Conservation (phyloP, 1,284 basidiomycete species). For the Cryptococcus sp. region DNA sequence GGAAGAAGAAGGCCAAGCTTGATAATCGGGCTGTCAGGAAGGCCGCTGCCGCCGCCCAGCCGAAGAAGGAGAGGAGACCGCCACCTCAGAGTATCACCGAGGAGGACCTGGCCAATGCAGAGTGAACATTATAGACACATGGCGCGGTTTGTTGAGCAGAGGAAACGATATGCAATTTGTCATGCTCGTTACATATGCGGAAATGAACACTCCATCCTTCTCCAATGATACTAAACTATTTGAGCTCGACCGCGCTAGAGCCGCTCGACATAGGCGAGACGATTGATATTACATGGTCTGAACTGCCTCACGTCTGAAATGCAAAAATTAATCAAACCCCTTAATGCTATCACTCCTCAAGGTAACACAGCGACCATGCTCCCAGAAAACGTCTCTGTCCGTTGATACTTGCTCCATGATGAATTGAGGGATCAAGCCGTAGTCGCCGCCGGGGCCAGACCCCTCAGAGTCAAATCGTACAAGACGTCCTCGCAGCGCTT, state of each 20-base stretch:
- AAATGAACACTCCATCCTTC: no score
- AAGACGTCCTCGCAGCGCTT: slow-evolving; percentile 55
- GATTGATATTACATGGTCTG: no score
- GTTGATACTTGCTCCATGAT: background rate
- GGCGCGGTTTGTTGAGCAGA: no score
- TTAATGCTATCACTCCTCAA: background rate
- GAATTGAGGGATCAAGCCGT: background rate
- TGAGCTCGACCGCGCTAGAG: no score
- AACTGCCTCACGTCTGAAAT: no score
- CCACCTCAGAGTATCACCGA: slow-evolving; percentile 9
- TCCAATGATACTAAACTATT: no score
- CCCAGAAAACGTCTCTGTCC: background rate
- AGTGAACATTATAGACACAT: background rate
- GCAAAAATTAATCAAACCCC: background rate
- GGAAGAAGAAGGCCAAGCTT: slow-evolving; percentile 27
- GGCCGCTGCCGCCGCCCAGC: slow-evolving; percentile 5
- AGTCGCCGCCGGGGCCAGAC: slow-evolving; percentile 23
- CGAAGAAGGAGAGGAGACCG: slow-evolving; percentile 1
- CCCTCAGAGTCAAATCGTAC: slow-evolving; percentile 52
- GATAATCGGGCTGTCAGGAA: slow-evolving; percentile 5
- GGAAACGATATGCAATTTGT: no score
- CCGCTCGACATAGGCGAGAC: no score
- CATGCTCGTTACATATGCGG: no score
- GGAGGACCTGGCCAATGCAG: slow-evolving; percentile 12
- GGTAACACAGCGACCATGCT: background rate